Base-by-base conservation (phyloP, 176 grass and related monocot genomes). In the Puya raimondii region DNA sequence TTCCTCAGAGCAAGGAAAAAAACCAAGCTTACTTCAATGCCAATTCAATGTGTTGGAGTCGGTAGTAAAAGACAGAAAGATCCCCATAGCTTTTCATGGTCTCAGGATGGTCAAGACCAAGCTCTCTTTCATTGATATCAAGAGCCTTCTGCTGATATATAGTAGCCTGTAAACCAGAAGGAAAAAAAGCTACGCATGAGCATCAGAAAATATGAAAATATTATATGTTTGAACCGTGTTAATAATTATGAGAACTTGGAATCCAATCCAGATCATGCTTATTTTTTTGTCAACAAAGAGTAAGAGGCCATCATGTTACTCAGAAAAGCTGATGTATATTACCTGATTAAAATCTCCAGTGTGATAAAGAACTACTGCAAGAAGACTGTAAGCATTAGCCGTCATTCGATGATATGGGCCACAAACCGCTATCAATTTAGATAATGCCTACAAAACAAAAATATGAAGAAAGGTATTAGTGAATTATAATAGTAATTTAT, bases 281-380 rank as follows among this genome's bases (percentile, higher is more conserved):
- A 42, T 42, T 7, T 4, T 4, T 42, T 42, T 42, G 33, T 42
- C 33, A 42, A 6, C 33, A 42, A 42, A 42, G 7, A 42, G 33
- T 42, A 42, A 42, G 33, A 7, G 33, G 33, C 33, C 33, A 5
- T 42, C 33, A 42, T 42, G 33, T 6, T 42, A 42, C 33, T 42
- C 33, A 42, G 33, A 42, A 42, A 42, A 42, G 33, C 33, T 42
- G 33, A 42, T 42, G 33, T 42, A 3, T n/a, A 47, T 67, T 86
- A 99, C 95, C 87, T 99, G 87, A 77, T 94, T 88, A 77, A 99
- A 99, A 88, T 99, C 90, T 65, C 95, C 95, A 76, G 95, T 99
- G 81, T 99, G 95, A 67, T 99, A 99, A 78, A 94, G 85, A 79
- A 99, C 95, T 52, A 99, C 95, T 78, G 95, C 85, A 80, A 99